Percentiles rank a stretch among this genome's conserved stretches.
Evolutionary conservation across 495 filamentous ascomycete species (phyloP).

Genomic region (Jackrogersella minutella): DNA sequence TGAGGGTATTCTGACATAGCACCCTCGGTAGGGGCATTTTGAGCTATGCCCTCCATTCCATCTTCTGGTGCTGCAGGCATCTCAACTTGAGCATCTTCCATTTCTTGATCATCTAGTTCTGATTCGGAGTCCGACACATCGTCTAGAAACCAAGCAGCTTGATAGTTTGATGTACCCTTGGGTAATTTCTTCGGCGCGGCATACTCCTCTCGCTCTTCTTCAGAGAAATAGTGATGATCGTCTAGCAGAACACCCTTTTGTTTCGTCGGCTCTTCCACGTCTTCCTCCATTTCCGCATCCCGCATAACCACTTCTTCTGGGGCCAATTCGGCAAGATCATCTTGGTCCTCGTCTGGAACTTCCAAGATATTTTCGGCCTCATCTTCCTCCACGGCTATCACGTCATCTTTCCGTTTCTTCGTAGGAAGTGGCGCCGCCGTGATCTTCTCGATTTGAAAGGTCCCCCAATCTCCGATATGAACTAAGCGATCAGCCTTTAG

Average conservation of each 20-base stretch:
- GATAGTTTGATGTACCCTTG: constrained; percentile 90
- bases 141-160: constrained; percentile 92
- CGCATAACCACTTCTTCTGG: constrained; percentile 81
- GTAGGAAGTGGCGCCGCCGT: constrained; percentile 69
- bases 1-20: constrained; percentile 84
- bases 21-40: constrained; percentile 76
- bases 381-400: constrained; percentile 72
- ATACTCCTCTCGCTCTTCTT: constrained; percentile 70
- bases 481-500: constrained; percentile 89
- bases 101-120: constrained; percentile 77
- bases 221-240: constrained; percentile 97
- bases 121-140: constrained; percentile 84
- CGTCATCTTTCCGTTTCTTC: constrained; percentile 66
- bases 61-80: constrained; percentile 70
- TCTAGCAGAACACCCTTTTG: constrained; percentile 87
- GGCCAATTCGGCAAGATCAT: constrained; percentile 82
- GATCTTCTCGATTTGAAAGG: constrained; percentile 92
- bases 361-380: constrained; percentile 66
- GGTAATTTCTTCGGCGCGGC: constrained; percentile 76
- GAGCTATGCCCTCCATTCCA: constrained; percentile 76
- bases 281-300: constrained; percentile 64
- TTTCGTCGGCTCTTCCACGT: constrained; percentile 51
- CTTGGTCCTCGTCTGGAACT: constrained; percentile 75
- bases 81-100: constrained; percentile 68
- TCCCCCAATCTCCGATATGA: constrained; percentile 92